Evolutionary conservation across 441 rosid genomes (phyloP).

Genomic region (Hura crepitans): DNA sequence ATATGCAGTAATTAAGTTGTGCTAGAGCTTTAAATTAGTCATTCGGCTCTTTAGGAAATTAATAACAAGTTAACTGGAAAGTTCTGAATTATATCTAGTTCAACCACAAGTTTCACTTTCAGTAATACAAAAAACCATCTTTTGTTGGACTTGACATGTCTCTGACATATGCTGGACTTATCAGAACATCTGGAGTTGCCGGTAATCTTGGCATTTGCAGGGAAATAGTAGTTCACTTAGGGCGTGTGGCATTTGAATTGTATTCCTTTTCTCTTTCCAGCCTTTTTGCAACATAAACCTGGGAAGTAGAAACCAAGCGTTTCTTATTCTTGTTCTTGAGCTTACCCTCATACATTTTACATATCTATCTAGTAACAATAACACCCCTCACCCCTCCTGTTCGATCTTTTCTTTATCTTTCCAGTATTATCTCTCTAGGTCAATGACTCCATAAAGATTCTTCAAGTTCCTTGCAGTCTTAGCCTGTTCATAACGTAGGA

Average conservation of each 20-base stretch:
- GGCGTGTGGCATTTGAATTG: too few species aligned
- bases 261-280: too few species aligned
- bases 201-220: neutral
- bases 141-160: neutral
- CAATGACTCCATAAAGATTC: too few species aligned
- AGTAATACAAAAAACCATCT: neutral
- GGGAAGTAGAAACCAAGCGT: too few species aligned
- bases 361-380: too few species aligned
- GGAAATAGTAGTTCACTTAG: neutral
- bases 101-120: neutral
- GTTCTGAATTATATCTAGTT: neutral
- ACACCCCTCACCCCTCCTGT: too few species aligned
- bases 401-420: too few species aligned
- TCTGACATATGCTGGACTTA: neutral
- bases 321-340: too few species aligned
- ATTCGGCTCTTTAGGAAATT: neutral
- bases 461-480: too few species aligned
- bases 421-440: too few species aligned
- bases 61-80: neutral
- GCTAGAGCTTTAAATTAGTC: neutral
- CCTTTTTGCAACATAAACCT: too few species aligned
- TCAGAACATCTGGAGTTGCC: neutral
- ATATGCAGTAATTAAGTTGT: neutral
- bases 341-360: too few species aligned
- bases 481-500: neutral